A percentile compares a stretch with the other conserved stretches of the same genome.
These are phyloP conservation scores for Senecio squalidus DNA, from an alignment of 140 eudicot genomes.

Conservation along the genomic window DNA sequence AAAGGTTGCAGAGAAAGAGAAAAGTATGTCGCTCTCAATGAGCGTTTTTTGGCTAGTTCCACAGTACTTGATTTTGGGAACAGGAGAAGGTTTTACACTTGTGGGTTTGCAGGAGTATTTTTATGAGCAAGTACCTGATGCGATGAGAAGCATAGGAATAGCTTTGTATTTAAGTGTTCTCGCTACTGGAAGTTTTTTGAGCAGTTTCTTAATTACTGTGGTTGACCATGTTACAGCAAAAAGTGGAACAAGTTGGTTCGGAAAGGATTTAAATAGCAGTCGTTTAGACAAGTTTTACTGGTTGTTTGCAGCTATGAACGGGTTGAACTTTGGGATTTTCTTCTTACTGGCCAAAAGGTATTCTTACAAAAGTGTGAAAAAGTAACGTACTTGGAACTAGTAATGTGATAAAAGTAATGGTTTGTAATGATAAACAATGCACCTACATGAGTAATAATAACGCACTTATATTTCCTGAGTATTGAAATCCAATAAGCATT, in stretches of 20 bases:
- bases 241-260: slow-evolving; percentile 52
- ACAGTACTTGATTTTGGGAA: slow-evolving; percentile 40
- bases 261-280: slow-evolving; percentile 54
- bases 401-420: neutral
- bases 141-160: slow-evolving; percentile 72
- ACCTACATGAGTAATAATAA: slow-evolving; percentile 1
- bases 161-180: slow-evolving; percentile 56
- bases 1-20: neutral
- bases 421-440: neutral
- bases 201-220: slow-evolving; percentile 42
- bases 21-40: slow-evolving; percentile 34
- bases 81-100: slow-evolving; percentile 49
- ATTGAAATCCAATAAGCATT: neutral
- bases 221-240: slow-evolving; percentile 24
- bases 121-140: slow-evolving; percentile 67
- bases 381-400: neutral
- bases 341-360: slow-evolving; percentile 36
- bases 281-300: slow-evolving; percentile 66
- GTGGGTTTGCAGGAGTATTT: slow-evolving; percentile 75
- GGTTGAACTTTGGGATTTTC: slow-evolving; percentile 38
- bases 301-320: slow-evolving; percentile 47
- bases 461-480: slow-evolving; percentile 7
- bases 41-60: slow-evolving; percentile 59
- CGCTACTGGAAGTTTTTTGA: slow-evolving; percentile 51
- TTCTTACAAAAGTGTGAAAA: slow-evolving; percentile 53